Conservation (phyloP, 768 basidiomycete species). For the Leccinum subtestaceum region DNA sequence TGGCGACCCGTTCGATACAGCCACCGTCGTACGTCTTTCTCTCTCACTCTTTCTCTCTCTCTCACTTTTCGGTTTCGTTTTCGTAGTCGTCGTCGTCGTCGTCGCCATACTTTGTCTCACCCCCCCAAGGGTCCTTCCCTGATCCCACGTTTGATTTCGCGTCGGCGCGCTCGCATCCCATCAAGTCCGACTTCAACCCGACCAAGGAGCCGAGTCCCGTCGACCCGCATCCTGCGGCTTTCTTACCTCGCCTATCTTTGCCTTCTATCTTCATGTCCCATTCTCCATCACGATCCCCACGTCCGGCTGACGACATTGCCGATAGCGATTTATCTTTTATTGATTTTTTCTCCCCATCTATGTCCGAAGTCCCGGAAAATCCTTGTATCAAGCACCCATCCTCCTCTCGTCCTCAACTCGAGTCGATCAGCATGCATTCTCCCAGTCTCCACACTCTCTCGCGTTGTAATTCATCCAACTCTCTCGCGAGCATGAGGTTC, state of each 20-base stretch:
- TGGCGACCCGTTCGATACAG: slow-evolving; percentile 20
- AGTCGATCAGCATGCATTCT: slow-evolving; percentile 19
- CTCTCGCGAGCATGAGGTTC: slow-evolving; percentile 33
- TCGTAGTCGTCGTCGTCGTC: background rate
- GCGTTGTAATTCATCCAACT: slow-evolving; percentile 18
- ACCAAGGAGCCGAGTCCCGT: slow-evolving; percentile 37
- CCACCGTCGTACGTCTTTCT: slow-evolving; percentile 17
- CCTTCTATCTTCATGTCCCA: slow-evolving; percentile 20
- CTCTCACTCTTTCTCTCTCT: slow-evolving; percentile 18
- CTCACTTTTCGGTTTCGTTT: slow-evolving; percentile 16
- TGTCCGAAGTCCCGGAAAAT: slow-evolving; percentile 11
- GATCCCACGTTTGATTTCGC: slow-evolving; percentile 6
- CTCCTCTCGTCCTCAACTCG: slow-evolving; percentile 14
- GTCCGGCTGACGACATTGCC: slow-evolving; percentile 17
- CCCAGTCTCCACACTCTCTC: slow-evolving; percentile 20
- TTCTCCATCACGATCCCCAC: slow-evolving; percentile 12
- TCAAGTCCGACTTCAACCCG: slow-evolving; percentile 32
- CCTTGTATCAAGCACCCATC: slow-evolving; percentile 3
- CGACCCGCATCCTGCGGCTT: slow-evolving; percentile 37
- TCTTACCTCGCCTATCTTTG: slow-evolving; percentile 26
- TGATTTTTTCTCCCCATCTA: slow-evolving; percentile 39
- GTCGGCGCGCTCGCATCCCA: slow-evolving; percentile 24
- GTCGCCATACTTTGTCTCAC: background rate
- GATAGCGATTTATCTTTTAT: slow-evolving; percentile 47
- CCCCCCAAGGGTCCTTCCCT: background rate